Evolutionary conservation across 371 early-diverging fungal genomes (phyloP), one percentile per base, ranked within the genome.

Genomic region (Nematocida ironsii): DNA sequence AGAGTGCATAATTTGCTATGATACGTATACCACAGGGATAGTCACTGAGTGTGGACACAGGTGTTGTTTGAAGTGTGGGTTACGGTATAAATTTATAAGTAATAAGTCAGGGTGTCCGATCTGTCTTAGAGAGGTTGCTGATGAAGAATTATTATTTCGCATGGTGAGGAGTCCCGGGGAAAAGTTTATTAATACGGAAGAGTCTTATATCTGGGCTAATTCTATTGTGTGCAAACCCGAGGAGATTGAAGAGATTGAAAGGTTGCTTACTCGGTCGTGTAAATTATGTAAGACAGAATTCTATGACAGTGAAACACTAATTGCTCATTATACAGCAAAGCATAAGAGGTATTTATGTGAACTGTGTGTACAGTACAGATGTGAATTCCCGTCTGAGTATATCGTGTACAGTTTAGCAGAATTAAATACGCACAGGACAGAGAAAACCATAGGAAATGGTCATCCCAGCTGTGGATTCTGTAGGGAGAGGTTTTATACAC

Each of bases 381-480:
- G 83, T 50, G 76, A 83, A 40, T 85, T 87, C 56, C 82, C 84
- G 71, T 61, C 40, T 61, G 88, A 87, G 45, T 72, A 83, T 62
- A 62, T 47, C 6, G 47, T 82, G 2, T 87, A 84, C 56, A 82
- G 33, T 55, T 55, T 72, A 11, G 52, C 4, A 40, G 72, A 69
- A 18, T 70, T 86, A 9, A 60, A 27, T n/a, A 25, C 55, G 16
- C 88, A 87, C 82, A 83, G 72, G 39, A 81, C 67, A 2, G 82
- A 76, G 56, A 74, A 73, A 42, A 80, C 83, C 47, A 55, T 71
- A 16, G 84, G 82, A n/a, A 55, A 42, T 58, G 86, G 84, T 0
- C 88, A 87, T 73, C 82, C 85, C 5, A 74, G 64, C 44, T 87
- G 88, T 70, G 44, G 64, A 25, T 84, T 84, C 50, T 87, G 88